Conservation (phyloP, 2,329 filamentous ascomycete genomes). For the Xylariaceae sp. region DNA sequence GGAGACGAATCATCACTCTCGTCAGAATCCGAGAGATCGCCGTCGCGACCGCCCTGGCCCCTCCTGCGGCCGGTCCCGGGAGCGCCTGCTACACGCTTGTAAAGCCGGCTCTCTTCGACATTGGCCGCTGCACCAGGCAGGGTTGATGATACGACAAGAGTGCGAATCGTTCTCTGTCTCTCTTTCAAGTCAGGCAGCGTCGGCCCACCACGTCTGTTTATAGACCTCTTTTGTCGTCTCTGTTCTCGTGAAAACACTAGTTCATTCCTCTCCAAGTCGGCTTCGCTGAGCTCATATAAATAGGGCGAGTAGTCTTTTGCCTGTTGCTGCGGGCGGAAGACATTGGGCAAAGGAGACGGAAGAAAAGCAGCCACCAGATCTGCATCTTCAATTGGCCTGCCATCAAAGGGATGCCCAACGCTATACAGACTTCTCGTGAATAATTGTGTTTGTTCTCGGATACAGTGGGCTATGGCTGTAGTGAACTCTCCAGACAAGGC, state of each 20-base stretch:
- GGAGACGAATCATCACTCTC: constrained; percentile 84
- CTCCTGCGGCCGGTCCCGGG: constrained; percentile 54
- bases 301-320: constrained; percentile 94
- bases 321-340: constrained; percentile 86
- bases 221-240: constrained; percentile 87
- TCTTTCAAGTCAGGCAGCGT: constrained; percentile 95
- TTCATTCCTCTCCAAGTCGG: constrained; percentile 85
- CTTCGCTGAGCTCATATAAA: constrained; percentile 88
- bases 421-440: constrained; percentile 93
- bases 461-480: constrained; percentile 95
- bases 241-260: constrained; percentile 91
- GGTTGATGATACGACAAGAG: constrained; percentile 85
- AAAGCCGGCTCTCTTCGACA: constrained; percentile 81
- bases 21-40: constrained; percentile 80
- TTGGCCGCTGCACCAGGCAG: constrained; percentile 78
- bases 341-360: constrained; percentile 72
- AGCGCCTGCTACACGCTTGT: constrained; percentile 66
- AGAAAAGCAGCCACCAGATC: constrained; percentile 84
- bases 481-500: constrained; percentile 93
- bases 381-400: constrained; percentile 84
- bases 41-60: constrained; percentile 51
- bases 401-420: constrained; percentile 91
- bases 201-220: constrained; percentile 88
- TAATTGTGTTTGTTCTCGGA: constrained; percentile 90
- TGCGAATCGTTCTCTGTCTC: constrained; percentile 86